These are phyloP conservation scores for Boletus pseudopeckii DNA, from an alignment of 768 basidiomycete genomes.

Conservation along the genomic window DNA sequence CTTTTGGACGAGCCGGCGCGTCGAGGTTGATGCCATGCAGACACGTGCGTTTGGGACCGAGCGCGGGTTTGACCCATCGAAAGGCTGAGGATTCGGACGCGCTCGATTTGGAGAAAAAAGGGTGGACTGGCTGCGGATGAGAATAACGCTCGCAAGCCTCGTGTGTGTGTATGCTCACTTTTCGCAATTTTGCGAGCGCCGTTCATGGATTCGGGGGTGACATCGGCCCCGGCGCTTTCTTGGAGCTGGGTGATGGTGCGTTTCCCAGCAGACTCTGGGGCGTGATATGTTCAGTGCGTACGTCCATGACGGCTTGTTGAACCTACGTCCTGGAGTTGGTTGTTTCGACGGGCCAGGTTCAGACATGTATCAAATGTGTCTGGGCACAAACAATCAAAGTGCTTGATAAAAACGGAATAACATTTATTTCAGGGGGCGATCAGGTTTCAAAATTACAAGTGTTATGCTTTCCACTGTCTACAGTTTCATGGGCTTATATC, in stretches of 20 bases:
- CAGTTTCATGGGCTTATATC: not conserved
- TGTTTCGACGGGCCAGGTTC: conserved; percentile 13
- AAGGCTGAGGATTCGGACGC: conserved; percentile 12
- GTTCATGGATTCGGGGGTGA: conserved; percentile 13
- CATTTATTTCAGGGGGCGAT: conserved; percentile 6
- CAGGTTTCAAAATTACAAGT: conserved; percentile 14
- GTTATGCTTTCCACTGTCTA: conserved; percentile 7
- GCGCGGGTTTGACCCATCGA: conserved; percentile 33
- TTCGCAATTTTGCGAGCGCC: conserved; percentile 23
- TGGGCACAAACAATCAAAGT: not conserved
- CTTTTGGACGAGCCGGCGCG: conserved; percentile 43
- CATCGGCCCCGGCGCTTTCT: conserved; percentile 12
- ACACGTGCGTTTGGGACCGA: conserved; percentile 36
- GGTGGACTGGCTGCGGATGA: conserved; percentile 34
- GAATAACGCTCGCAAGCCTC: not conserved
- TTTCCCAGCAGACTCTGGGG: conserved; percentile 14
- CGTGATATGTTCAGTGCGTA: not conserved
- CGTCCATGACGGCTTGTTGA: not conserved
- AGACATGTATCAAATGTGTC: conserved; percentile 5
- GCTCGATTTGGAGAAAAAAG: conserved; percentile 37
- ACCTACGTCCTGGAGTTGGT: conserved; percentile 10
- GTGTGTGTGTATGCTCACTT: conserved; percentile 15
- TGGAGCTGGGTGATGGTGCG: conserved; percentile 10
- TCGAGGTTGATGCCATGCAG: conserved; percentile 33
- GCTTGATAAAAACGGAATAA: conserved; percentile 19